These are phyloP conservation scores for Colletotrichum destructivum DNA, from an alignment of 2,329 filamentous ascomycete genomes.

Conservation along the genomic window DNA sequence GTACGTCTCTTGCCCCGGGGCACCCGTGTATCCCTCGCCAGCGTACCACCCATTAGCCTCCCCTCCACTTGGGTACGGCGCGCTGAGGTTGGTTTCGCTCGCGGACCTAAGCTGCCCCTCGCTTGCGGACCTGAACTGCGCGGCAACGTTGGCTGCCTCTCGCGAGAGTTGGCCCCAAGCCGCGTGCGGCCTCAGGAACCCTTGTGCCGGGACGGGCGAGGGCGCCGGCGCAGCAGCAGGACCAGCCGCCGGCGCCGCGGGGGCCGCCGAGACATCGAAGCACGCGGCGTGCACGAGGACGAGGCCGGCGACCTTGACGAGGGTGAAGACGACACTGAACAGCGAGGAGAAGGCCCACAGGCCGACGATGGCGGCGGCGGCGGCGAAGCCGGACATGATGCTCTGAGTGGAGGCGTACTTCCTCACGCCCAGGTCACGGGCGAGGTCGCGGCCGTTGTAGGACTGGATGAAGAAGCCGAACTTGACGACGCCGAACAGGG, in stretches of 20 bases:
- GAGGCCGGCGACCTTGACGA: constrained; percentile 35
- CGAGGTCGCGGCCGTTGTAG: constrained; percentile 39
- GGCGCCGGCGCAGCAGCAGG: constrained; percentile 5
- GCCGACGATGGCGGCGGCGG: constrained; percentile 26
- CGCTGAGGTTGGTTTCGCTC: constrained; percentile 28
- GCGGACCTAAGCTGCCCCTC: constrained; percentile 34
- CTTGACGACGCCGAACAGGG: constrained; percentile 39
- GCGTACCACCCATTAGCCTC: constrained; percentile 24
- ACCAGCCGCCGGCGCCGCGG: not conserved
- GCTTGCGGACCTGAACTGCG: constrained; percentile 31
- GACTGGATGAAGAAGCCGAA: constrained; percentile 37
- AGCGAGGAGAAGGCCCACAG: constrained; percentile 40
- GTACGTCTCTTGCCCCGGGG: constrained; percentile 15
- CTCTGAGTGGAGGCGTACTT: constrained; percentile 36
- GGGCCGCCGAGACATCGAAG: constrained; percentile 16
- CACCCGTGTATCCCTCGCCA: constrained; percentile 23
- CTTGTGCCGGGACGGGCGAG: constrained; percentile 16
- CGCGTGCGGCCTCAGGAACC: constrained; percentile 18
- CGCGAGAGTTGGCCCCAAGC: constrained; percentile 23
- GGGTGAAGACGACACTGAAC: constrained; percentile 34
- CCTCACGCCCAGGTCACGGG: constrained; percentile 39
- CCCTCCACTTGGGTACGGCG: constrained; percentile 9
- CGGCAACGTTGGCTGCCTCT: constrained; percentile 3
- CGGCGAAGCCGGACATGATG: constrained; percentile 35
- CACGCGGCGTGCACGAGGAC: constrained; percentile 37